A percentile compares a stretch with the other conserved stretches of the same genome.
phyloP scores from a whole-genome alignment of 768 basidiomycete genomes.

The Leccinum boreale region DNA sequence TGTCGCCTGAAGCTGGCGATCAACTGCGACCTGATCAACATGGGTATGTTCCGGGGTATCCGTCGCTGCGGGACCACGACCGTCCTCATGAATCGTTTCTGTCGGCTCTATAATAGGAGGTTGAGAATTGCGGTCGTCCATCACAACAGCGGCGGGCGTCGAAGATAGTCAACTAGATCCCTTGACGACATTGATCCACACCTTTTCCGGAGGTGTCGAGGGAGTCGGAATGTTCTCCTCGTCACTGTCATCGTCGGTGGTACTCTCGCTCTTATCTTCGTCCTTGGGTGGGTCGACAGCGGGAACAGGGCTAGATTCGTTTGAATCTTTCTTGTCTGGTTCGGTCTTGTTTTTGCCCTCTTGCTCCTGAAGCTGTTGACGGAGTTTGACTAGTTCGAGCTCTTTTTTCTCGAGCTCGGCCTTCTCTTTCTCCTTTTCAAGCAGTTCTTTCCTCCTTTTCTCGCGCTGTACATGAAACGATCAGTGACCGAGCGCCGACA shows the following conservation, averaged over 20 bases:
- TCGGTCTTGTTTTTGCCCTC: slow-evolving; percentile 48
- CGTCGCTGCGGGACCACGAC: slow-evolving; percentile 16
- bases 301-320: slow-evolving; percentile 19
- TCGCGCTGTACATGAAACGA: slow-evolving; percentile 34
- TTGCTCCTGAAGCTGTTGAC: slow-evolving; percentile 49
- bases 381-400: slow-evolving; percentile 51
- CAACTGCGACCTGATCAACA: slow-evolving; percentile 12
- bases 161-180: slow-evolving; percentile 32
- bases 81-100: slow-evolving; percentile 19
- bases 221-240: slow-evolving; percentile 38
- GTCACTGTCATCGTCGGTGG: slow-evolving; percentile 40
- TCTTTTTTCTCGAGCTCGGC: slow-evolving; percentile 67
- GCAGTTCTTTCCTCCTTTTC: slow-evolving; percentile 41
- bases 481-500: slow-evolving; percentile 2
- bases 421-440: slow-evolving; percentile 54
- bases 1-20: slow-evolving; percentile 25
- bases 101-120: slow-evolving; percentile 27
- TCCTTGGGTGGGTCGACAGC: slow-evolving; percentile 18
- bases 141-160: slow-evolving; percentile 17
- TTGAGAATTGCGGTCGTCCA: slow-evolving; percentile 12
- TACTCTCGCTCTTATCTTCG: slow-evolving; percentile 32
- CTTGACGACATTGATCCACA: slow-evolving; percentile 27
- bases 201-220: slow-evolving; percentile 26
- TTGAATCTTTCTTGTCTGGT: slow-evolving; percentile 37
- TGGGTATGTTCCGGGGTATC: slow-evolving; percentile 22